Evolutionary conservation across 192 early-diverging fungal species (phyloP).

Genomic region (Rhizoclosmatium globosum): DNA sequence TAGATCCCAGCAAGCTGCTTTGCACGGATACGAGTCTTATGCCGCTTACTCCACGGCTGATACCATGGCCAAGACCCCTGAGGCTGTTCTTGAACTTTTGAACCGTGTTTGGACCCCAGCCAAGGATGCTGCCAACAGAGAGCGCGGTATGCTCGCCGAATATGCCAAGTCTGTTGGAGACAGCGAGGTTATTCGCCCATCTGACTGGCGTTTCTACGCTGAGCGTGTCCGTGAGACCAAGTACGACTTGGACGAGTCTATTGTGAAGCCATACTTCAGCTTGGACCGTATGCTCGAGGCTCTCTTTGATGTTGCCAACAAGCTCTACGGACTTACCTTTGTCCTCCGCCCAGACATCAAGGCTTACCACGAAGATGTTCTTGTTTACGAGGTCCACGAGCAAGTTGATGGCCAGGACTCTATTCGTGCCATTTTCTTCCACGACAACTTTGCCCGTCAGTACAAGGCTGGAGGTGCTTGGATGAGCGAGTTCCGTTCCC

Average conservation of each 20-base stretch:
- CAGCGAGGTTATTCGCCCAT: conserved; percentile 5
- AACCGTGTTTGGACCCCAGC: conserved; percentile 9
- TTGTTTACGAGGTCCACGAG: conserved; percentile 4
- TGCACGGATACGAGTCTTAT: conserved; percentile 1
- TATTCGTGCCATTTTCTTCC: conserved; percentile 9
- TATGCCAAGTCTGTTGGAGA: conserved; percentile 11
- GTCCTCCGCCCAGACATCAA: neutral
- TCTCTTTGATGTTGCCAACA: conserved; percentile 1
- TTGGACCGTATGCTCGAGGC: conserved; percentile 19
- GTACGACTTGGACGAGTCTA: neutral
- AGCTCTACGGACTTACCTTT: conserved; percentile 2
- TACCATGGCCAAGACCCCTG: conserved; percentile 11
- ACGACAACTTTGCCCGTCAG: conserved; percentile 19
- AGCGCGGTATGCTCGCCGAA: conserved; percentile 7
- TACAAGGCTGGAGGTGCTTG: conserved; percentile 7
- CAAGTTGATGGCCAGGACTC: conserved; percentile 9
- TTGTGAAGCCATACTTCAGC: conserved; percentile 16
- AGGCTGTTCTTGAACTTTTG: neutral
- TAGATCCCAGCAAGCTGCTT: neutral
- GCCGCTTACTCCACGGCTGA: neutral
- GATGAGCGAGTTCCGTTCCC: conserved; percentile 15
- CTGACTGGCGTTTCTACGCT: conserved; percentile 10
- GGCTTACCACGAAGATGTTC: conserved; percentile 7
- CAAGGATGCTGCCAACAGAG: conserved; percentile 13
- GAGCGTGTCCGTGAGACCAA: neutral